phyloP scores from a whole-genome alignment of 176 grass and related monocot genomes.

The Phoenix dactylifera region DNA sequence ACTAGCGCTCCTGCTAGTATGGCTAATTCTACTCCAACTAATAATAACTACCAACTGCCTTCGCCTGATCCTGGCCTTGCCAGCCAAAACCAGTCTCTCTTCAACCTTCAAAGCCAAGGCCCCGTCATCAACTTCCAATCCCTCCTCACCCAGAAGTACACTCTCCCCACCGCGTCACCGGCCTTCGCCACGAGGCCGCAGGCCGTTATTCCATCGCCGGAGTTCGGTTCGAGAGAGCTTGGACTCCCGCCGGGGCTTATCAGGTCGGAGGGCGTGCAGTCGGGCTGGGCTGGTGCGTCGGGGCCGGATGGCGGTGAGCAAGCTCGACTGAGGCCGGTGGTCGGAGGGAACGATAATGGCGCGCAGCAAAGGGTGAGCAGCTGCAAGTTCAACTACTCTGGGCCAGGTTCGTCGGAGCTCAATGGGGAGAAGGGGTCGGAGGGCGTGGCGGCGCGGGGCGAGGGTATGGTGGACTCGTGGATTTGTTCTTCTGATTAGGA shows the following conservation, averaged over 20 bases:
- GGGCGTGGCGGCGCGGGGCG: constrained; percentile 24
- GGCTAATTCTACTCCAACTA: too few species aligned
- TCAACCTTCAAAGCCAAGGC: constrained; percentile 31
- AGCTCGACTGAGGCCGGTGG: constrained; percentile 7
- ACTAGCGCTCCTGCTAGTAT: too few species aligned
- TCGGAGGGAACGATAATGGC: not conserved
- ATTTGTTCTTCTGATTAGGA: constrained; percentile 39
- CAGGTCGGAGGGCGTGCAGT: constrained; percentile 33
- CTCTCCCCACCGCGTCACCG: constrained; percentile 19
- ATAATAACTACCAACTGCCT: constrained; percentile 21
- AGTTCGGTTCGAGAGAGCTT: constrained; percentile 9
- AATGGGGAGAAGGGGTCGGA: constrained; percentile 1
- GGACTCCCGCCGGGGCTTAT: constrained; percentile 32
- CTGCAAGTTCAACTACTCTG: constrained; percentile 13
- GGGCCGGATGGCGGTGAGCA: not conserved
- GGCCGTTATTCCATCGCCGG: constrained; percentile 10
- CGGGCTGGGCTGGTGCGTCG: not conserved
- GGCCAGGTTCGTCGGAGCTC: not conserved
- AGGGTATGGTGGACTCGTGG: constrained; percentile 36
- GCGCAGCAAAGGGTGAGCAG: constrained; percentile 5
- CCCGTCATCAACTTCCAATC: constrained; percentile 33
- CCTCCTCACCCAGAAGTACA: constrained; percentile 36
- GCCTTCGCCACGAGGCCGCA: constrained; percentile 19
- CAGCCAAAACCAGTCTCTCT: constrained; percentile 13
- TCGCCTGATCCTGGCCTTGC: not conserved